Percentiles rank a stretch among this genome's conserved stretches.
phyloP scores from a whole-genome alignment of 1,284 basidiomycete genomes.

The Leucoagaricus sp. region DNA sequence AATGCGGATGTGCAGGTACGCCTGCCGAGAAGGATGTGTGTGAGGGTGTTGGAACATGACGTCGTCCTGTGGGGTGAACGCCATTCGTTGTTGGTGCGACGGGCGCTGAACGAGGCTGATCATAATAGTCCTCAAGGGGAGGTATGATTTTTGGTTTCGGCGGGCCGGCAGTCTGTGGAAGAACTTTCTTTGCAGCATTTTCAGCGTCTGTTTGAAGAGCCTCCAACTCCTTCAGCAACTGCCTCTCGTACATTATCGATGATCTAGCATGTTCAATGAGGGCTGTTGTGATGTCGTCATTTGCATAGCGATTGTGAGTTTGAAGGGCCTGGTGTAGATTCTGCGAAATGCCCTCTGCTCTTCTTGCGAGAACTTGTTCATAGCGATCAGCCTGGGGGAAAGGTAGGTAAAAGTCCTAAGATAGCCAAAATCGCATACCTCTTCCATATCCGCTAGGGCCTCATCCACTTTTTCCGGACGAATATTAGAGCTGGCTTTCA shows the following conservation, averaged over 20 bases:
- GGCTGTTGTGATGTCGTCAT: slow-evolving; percentile 86
- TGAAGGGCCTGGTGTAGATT: slow-evolving; percentile 86
- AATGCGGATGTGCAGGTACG: background rate
- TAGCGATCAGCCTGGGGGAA: slow-evolving; percentile 76
- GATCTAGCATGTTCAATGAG: slow-evolving; percentile 90
- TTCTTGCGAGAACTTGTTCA: slow-evolving; percentile 78
- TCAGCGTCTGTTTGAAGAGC: slow-evolving; percentile 77
- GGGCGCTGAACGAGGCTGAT: slow-evolving; percentile 31
- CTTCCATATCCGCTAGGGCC: slow-evolving; percentile 90
- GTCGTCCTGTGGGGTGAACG: slow-evolving; percentile 24
- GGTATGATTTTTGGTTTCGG: slow-evolving; percentile 63
- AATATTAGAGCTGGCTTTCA: slow-evolving; percentile 89
- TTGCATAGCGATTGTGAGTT: slow-evolving; percentile 80
- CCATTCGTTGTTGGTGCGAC: slow-evolving; percentile 36
- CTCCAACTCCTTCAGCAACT: slow-evolving; percentile 85
- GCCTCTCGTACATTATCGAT: slow-evolving; percentile 87
- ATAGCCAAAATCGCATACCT: slow-evolving; percentile 50
- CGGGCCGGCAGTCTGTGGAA: slow-evolving; percentile 45
- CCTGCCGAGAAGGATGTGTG: slow-evolving; percentile 29
- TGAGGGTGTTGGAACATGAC: slow-evolving; percentile 30
- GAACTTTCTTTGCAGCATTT: slow-evolving; percentile 62
- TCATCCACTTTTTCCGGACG: slow-evolving; percentile 88
- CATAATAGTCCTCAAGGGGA: slow-evolving; percentile 62
- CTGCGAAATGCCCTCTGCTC: slow-evolving; percentile 87
- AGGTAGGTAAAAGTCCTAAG: slow-evolving; percentile 9